These are phyloP conservation scores for Fomes fomentarius DNA, from an alignment of 1,284 basidiomycete species.

Conservation along the genomic window DNA sequence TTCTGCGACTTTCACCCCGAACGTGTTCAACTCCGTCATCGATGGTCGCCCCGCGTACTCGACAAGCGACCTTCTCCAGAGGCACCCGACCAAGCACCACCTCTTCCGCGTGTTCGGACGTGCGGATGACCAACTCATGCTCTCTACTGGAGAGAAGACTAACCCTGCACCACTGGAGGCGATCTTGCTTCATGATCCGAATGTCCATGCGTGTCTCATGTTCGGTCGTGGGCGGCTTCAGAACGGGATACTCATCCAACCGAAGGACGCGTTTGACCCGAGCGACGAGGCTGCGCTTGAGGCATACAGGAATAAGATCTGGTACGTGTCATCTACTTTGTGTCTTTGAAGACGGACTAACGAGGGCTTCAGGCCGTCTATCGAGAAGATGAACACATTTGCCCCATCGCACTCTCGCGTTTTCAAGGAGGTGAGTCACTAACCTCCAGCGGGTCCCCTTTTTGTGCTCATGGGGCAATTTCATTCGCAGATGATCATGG, in stretches of 20 bases:
- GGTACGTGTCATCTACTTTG: slow-evolving; percentile 22
- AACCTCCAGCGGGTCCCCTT: background rate
- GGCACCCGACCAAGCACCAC: slow-evolving; percentile 47
- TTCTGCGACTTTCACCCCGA: slow-evolving; percentile 20
- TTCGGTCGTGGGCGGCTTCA: slow-evolving; percentile 42
- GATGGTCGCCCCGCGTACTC: slow-evolving; percentile 37
- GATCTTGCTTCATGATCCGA: slow-evolving; percentile 33
- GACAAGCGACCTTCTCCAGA: slow-evolving; percentile 45
- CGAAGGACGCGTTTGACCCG: slow-evolving; percentile 28
- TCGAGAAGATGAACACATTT: slow-evolving; percentile 40
- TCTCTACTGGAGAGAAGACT: slow-evolving; percentile 52
- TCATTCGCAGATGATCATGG: slow-evolving; percentile 33
- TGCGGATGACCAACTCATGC: slow-evolving; percentile 55
- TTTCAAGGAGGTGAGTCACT: slow-evolving; percentile 33
- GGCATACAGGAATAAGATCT: slow-evolving; percentile 34
- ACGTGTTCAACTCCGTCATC: slow-evolving; percentile 33
- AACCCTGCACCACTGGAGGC: slow-evolving; percentile 37
- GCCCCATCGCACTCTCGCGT: slow-evolving; percentile 43
- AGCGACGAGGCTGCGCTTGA: slow-evolving; percentile 24
- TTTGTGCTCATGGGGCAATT: background rate
- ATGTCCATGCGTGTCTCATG: slow-evolving; percentile 34
- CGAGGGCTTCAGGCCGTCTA: slow-evolving; percentile 36
- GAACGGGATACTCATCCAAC: slow-evolving; percentile 38
- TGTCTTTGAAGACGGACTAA: background rate
- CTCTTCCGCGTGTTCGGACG: slow-evolving; percentile 51